Percentiles rank a stretch among this genome's conserved stretches.
Evolutionary conservation across 495 filamentous ascomycete genomes (phyloP).

Genomic region (Jackrogersella minutella): DNA sequence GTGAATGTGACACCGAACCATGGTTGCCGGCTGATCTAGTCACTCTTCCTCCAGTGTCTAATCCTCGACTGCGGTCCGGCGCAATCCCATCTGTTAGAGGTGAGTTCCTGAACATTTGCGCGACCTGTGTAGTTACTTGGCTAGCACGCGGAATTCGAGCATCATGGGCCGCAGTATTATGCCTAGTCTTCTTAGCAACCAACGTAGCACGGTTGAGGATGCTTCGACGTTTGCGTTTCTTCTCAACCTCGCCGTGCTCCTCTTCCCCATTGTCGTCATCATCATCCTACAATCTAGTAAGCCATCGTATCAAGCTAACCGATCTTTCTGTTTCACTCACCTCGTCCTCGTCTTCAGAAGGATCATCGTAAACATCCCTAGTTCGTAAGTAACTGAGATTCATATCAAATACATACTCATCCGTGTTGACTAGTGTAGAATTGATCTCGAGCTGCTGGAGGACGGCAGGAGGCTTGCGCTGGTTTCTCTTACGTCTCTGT

Average conservation of each 20-base stretch:
- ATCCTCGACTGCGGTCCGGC: not conserved
- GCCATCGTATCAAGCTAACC: not conserved
- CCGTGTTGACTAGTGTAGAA: slow-evolving; percentile 72
- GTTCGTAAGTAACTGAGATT: slow-evolving; percentile 61
- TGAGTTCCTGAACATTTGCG: not conserved
- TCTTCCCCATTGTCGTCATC: slow-evolving; percentile 24
- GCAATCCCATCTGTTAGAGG: not conserved
- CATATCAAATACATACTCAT: slow-evolving; percentile 72
- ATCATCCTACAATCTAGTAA: slow-evolving; percentile 33
- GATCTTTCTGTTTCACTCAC: slow-evolving; percentile 43
- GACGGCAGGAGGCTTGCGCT: slow-evolving; percentile 79
- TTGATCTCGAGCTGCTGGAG: slow-evolving; percentile 73
- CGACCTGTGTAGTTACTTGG: slow-evolving; percentile 8
- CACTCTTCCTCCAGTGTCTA: slow-evolving; percentile 14
- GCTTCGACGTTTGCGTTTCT: slow-evolving; percentile 40
- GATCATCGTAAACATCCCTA: slow-evolving; percentile 59
- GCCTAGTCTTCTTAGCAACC: slow-evolving; percentile 33
- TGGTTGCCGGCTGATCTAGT: slow-evolving; percentile 25
- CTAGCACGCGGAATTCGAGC: slow-evolving; percentile 15
- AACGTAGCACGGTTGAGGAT: slow-evolving; percentile 12
- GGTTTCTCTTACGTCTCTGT: slow-evolving; percentile 82
- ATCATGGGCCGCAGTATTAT: slow-evolving; percentile 8
- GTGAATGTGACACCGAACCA: slow-evolving; percentile 22
- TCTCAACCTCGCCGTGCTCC: slow-evolving; percentile 9
- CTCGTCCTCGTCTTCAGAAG: slow-evolving; percentile 57